These are phyloP conservation scores for Diaporthe sp. DNA, from an alignment of 2,329 filamentous ascomycete species.

Conservation along the genomic window DNA sequence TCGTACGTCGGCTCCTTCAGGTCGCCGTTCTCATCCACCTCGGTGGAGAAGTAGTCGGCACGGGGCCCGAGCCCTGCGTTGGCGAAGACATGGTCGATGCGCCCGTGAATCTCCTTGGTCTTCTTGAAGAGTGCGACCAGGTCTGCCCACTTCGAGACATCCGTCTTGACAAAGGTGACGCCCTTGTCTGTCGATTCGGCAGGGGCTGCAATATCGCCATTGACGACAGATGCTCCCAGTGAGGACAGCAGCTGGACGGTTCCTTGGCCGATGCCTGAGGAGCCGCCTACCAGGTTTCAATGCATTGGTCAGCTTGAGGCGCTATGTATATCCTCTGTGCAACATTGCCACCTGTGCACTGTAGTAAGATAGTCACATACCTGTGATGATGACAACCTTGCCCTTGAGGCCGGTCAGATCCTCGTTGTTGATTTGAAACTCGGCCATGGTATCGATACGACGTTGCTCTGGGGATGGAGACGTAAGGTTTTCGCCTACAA, in stretches of 20 bases:
- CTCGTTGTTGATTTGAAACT: conserved; percentile 60
- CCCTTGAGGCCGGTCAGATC: conserved; percentile 59
- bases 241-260: conserved; percentile 66
- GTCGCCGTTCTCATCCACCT: conserved; percentile 65
- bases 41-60: conserved; percentile 60
- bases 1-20: conserved; percentile 59
- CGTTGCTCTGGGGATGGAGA: conserved; percentile 11
- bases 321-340: not conserved
- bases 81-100: conserved; percentile 83
- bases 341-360: not conserved
- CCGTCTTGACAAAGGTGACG: conserved; percentile 59
- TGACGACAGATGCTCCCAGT: conserved; percentile 68
- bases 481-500: conserved; percentile 14
- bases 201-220: conserved; percentile 64
- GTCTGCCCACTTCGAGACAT: conserved; percentile 66
- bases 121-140: conserved; percentile 66
- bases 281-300: conserved; percentile 58
- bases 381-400: conserved; percentile 66
- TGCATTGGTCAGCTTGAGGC: not conserved
- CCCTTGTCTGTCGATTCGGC: conserved; percentile 45
- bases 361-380: conserved; percentile 21
- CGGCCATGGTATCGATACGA: conserved; percentile 53
- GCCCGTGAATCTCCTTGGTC: conserved; percentile 74
- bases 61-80: conserved; percentile 69
- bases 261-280: conserved; percentile 72